Evolutionary conservation across 805 yeast genomes (phyloP).

Genomic region (Zygotorulaspora florentina): DNA sequence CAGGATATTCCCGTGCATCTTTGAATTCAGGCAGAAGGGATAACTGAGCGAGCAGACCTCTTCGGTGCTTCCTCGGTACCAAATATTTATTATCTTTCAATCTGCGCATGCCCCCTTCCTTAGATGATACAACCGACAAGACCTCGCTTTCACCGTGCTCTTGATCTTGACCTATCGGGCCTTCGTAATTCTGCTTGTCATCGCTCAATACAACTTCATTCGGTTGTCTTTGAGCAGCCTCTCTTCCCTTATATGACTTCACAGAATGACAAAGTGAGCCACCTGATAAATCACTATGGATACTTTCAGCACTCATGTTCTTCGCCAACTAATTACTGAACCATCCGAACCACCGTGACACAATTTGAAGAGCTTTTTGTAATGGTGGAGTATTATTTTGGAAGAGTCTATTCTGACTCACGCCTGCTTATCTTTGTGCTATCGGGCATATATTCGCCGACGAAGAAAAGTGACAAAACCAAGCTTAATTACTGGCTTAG

Average conservation of each 20-base stretch:
- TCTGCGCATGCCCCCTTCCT: neutral
- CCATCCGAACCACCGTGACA: neutral
- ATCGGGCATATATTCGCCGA: too few species aligned
- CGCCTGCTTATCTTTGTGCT: too few species aligned
- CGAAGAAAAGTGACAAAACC: too few species aligned
- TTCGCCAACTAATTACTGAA: neutral
- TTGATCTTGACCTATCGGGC: neutral
- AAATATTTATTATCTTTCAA: slow-evolving; percentile 17
- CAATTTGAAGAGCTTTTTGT: too few species aligned
- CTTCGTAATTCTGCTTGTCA: neutral
- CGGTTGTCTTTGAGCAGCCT: neutral
- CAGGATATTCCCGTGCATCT: slow-evolving; percentile 65
- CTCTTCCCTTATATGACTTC: neutral
- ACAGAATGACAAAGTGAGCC: neutral
- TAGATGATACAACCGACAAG: slow-evolving; percentile 1
- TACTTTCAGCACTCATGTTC: neutral
- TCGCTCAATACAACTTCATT: too few species aligned
- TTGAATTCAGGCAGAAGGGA: slow-evolving; percentile 62
- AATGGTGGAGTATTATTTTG: too few species aligned
- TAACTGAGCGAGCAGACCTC: slow-evolving; percentile 55
- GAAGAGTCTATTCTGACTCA: neutral
- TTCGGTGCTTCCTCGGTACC: slow-evolving; percentile 37
- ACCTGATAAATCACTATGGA: neutral
- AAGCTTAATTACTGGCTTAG: too few species aligned
- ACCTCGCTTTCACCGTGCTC: neutral